Evolutionary conservation across 2,329 filamentous ascomycete species (phyloP).

Genomic region (Graphium sp.): DNA sequence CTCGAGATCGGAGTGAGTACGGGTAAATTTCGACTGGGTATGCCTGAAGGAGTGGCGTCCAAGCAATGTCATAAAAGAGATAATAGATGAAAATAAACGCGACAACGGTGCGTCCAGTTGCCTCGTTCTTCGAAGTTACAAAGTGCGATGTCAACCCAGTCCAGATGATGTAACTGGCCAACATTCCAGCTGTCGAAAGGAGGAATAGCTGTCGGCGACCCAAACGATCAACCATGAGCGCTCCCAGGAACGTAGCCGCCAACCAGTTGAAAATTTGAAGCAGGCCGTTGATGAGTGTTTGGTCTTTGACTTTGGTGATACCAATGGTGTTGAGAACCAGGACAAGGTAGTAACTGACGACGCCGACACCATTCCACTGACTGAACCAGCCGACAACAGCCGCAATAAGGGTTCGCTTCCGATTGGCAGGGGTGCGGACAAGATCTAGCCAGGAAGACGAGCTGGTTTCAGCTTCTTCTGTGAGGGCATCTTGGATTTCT

Average conservation of each 20-base stretch:
- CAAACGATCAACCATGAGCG: slow-evolving; percentile 19
- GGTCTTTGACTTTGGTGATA: slow-evolving; percentile 16
- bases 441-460: slow-evolving; percentile 9
- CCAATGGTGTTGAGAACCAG: slow-evolving; percentile 17
- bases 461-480: slow-evolving; percentile 10
- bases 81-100: slow-evolving; percentile 21
- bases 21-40: slow-evolving; percentile 13
- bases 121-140: slow-evolving; percentile 7
- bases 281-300: slow-evolving; percentile 23
- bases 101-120: slow-evolving; percentile 13
- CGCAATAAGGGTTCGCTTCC: slow-evolving; percentile 11
- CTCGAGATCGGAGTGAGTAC: slow-evolving; percentile 7
- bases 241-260: slow-evolving; percentile 17
- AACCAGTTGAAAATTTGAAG: slow-evolving; percentile 20
- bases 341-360: slow-evolving; percentile 20
- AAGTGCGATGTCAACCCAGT: slow-evolving; percentile 13
- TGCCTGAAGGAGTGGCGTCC: slow-evolving; percentile 14
- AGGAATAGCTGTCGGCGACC: slow-evolving; percentile 22
- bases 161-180: slow-evolving; percentile 15
- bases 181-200: slow-evolving; percentile 17
- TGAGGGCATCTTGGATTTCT: slow-evolving; percentile 13
- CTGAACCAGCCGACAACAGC: slow-evolving; percentile 10
- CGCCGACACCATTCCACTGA: slow-evolving; percentile 12
- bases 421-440: slow-evolving; percentile 10
- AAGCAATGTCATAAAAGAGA: slow-evolving; percentile 17